Base-by-base conservation (phyloP, 106 monocot species). In the Platanthera guangdongensis region DNA sequence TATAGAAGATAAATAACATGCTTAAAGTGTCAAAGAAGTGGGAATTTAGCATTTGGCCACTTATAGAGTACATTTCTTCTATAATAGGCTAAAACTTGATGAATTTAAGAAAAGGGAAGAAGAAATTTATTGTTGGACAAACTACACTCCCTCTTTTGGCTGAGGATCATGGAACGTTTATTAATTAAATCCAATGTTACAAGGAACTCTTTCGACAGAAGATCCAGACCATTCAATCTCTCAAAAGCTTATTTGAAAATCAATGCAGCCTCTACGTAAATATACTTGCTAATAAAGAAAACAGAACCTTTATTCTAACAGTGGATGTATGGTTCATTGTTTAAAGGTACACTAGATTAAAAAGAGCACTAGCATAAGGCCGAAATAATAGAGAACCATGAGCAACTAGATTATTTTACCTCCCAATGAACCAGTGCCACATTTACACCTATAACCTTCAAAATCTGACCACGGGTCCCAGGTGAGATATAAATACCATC, bases 341-440 rank as follows among this genome's bases (percentile, higher is more conserved):
- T 28, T 19, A 5, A 65, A 32, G 30, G 65, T 30, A 32, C 9
- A 30, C 13, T 53, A 53, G 13, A 4, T 53, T 53, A 10, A 53
- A 53, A 53, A 53, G 18, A 0, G 21, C 1, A 60, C 18, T 19
- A 62, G 18, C 6, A 62, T 14, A 62, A 62, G 6, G 16, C 10
- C 30, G 50, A n/a, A 72, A 51, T 51, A 9, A 50, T 21, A 22
- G 21, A 30, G 22, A 16, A 49, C 9, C 8, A 46, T 72, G 46
- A 50, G 15, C 1, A 16, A 52, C 1, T 14, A 55, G 53, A 76
- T 59, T 47, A 68, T 25, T 45, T 82, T 86, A 94, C 97, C 86
- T 94, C 87, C 97, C 97, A 99, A 76, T 81, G 94, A 76, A 92
- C 89, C 57, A 99, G 83, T 14, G 78, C 83, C 75, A 62, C 47